These are phyloP conservation scores for Trypanosoma platydactyli DNA, from an alignment of 208 protist species.

Conservation along the genomic window DNA sequence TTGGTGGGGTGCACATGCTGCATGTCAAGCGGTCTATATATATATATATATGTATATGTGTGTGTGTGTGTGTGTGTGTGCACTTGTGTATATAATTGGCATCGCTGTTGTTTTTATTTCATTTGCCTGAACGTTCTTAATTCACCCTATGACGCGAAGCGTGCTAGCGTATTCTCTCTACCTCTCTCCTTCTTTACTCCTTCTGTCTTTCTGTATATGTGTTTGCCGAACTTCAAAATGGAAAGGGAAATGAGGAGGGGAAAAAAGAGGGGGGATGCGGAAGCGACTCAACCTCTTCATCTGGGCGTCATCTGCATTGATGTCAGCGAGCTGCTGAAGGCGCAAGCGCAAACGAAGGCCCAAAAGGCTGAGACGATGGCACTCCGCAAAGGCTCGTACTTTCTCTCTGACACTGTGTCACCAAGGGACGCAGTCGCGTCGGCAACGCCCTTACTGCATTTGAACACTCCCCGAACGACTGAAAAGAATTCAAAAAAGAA, in stretches of 20 bases:
- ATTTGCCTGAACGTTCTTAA: no score
- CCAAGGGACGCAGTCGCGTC: not conserved
- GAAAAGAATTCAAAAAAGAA: no score
- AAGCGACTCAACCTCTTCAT: not conserved
- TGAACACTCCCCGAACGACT: no score
- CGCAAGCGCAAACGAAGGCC: not conserved
- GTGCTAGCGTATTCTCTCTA: no score
- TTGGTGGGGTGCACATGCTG: not conserved
- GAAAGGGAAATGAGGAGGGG: not conserved
- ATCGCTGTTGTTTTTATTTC: not conserved
- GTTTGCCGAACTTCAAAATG: no score
- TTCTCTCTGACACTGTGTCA: constrained; percentile 11
- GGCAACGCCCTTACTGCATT: not conserved
- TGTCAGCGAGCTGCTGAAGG: constrained; percentile 27
- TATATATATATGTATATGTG: constrained; percentile 22
- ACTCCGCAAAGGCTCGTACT: constrained; percentile 15
- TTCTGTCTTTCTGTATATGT: constrained; percentile 15
- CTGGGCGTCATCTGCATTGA: constrained; percentile 31
- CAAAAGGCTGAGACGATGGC: constrained; percentile 11
- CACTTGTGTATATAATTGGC: constrained; percentile 14
- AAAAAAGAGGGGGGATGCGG: not conserved
- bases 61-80: constrained; percentile 30
- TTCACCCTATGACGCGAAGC: no score
- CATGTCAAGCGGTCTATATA: not conserved
- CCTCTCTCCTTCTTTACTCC: constrained; percentile 17